phyloP scores from a whole-genome alignment of 306 rosid genomes.

The Fragaria ananassa region DNA sequence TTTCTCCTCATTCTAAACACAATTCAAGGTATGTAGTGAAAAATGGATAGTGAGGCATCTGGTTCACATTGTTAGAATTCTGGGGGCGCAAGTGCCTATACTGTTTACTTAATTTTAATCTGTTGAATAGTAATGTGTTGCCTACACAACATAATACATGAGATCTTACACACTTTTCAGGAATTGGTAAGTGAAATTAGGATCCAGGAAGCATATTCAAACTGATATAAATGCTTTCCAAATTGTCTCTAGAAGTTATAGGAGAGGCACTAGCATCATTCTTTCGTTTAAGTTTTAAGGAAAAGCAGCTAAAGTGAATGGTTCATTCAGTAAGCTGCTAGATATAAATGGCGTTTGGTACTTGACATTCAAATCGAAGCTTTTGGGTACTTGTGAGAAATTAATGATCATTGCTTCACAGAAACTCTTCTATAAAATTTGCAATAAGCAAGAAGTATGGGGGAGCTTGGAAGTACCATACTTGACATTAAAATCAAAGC shows the following conservation, averaged over 20 bases:
- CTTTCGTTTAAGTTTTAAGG: not conserved
- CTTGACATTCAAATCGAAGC: not conserved
- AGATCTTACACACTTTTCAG: not conserved
- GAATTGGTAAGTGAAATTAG: not conserved
- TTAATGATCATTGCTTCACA: not conserved
- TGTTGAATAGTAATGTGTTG: not conserved
- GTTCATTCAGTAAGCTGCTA: not conserved
- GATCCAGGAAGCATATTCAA: not conserved
- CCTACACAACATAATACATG: not conserved
- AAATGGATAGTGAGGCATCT: not conserved
- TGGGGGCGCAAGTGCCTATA: not conserved
- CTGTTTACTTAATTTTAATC: not conserved
- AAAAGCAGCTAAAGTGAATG: not conserved
- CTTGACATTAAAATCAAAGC: not conserved
- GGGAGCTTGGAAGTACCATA: not conserved
- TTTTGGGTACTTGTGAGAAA: not conserved
- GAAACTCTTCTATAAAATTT: not conserved
- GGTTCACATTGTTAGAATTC: not conserved
- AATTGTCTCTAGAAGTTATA: not conserved
- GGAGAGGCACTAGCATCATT: not conserved
- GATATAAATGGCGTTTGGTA: not conserved
- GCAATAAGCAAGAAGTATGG: too few species aligned
- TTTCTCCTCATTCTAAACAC: not conserved
- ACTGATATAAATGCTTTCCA: not conserved
- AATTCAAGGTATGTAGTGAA: not conserved